Base-by-base conservation (phyloP, 371 early-diverging fungal species). In the Mortierella polycephala region DNA sequence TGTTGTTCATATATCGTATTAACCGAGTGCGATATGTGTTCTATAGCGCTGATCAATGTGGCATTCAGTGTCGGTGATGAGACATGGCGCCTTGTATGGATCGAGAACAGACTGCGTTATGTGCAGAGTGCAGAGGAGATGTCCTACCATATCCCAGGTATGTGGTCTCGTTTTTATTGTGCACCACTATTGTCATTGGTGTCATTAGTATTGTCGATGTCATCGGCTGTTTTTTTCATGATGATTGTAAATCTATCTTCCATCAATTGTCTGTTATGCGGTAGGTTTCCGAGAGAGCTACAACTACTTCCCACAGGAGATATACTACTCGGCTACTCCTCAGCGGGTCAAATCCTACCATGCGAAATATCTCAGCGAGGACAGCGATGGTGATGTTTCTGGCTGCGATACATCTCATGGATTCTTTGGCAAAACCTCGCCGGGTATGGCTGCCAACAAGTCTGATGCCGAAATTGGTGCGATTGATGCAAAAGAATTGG, bases 241-340 rank as follows among this genome's bases (percentile, higher is more conserved):
- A 20, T 9, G 10, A 51, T 9, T 21, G 16, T 21, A 14, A 13
- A 51, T 18, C 16, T 18, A 8, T 9, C 51, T 18, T 21, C n/a
- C 20, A 20, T 21, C 47, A 30, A 1, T 30, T 30, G 30, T 30
- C 30, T 30, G 30, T 30, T 4, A 30, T 30, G 30, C 5, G 13
- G 45, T 59, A 67, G 68, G 61, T 5, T 62, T 69, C 20, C 56
- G 69, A 1, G 61, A 61, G 12, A 42, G n/a, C 0, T 37, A 57
- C 20, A 23, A 62, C 39, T 57, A n/a, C 14, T 62, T 69, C 57
- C 69, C 69, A 1, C 18, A 42, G 2, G 39, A 40, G 13, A 57
- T 69, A 23, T 69, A 62, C 51, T 69, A 68, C 49, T 41, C 61
- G 0, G 57, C 42, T 3, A 68, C 49, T 2, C 30, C 55, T 0